phyloP scores from a whole-genome alignment of 2,329 filamentous ascomycete genomes.

The Colletotrichum sp. region DNA sequence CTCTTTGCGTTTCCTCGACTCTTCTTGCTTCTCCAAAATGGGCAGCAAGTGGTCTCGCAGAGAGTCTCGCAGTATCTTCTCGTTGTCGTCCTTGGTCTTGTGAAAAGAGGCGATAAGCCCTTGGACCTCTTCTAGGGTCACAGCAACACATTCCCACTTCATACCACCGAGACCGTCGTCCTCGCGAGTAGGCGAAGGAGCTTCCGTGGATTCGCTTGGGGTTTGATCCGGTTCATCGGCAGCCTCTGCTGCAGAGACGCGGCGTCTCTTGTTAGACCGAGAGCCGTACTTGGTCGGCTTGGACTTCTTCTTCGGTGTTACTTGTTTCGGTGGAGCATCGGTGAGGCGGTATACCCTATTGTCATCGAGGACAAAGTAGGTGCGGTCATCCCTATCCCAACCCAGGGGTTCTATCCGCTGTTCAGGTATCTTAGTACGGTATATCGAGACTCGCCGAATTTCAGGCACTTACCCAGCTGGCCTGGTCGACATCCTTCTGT shows the following conservation, averaged over 20 bases:
- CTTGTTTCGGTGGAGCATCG: constrained; percentile 69
- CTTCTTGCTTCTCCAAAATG: constrained; percentile 79
- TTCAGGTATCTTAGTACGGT: background rate
- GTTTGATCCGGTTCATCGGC: constrained; percentile 38
- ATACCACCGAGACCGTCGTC: constrained; percentile 75
- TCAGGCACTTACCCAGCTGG: constrained; percentile 72
- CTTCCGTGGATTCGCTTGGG: constrained; percentile 23
- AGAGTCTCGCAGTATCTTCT: constrained; percentile 76
- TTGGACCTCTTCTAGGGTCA: constrained; percentile 79
- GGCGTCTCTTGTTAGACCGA: constrained; percentile 76
- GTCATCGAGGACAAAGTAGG: constrained; percentile 91
- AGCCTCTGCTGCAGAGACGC: constrained; percentile 51
- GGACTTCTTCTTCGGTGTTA: constrained; percentile 70
- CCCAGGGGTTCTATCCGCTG: constrained; percentile 82
- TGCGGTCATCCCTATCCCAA: constrained; percentile 86
- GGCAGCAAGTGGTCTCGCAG: constrained; percentile 83
- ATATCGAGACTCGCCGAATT: background rate
- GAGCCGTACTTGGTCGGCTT: constrained; percentile 65
- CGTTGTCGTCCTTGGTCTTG: constrained; percentile 82
- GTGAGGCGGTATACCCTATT: constrained; percentile 89
- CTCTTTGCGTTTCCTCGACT: constrained; percentile 75
- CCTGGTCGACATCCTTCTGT: constrained; percentile 80
- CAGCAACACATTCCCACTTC: constrained; percentile 90
- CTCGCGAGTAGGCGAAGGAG: constrained; percentile 31
- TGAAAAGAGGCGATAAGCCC: constrained; percentile 73